Conservation (phyloP, 345 rosid species). For the Lumnitzera racemosa region DNA sequence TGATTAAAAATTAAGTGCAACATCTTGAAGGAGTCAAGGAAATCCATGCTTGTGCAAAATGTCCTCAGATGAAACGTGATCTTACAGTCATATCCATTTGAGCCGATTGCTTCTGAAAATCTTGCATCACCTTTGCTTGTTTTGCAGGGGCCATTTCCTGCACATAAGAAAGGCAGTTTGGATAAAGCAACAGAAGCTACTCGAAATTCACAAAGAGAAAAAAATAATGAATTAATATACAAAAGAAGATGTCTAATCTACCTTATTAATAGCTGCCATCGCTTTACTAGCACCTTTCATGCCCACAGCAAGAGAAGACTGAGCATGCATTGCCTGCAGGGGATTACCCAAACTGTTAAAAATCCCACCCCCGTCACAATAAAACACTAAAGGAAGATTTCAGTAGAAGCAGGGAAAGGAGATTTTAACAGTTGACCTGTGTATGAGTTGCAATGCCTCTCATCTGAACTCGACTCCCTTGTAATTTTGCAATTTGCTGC, state of each 20-base stretch:
- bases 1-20: constrained; percentile 12
- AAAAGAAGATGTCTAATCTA: constrained; percentile 13
- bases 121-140: constrained; percentile 67
- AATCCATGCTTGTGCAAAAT: not conserved
- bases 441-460: constrained; percentile 98
- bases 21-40: constrained; percentile 4
- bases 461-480: constrained; percentile 97
- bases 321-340: constrained; percentile 87
- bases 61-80: constrained; percentile 10
- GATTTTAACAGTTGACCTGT: constrained; percentile 36
- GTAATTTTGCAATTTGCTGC: constrained; percentile 84
- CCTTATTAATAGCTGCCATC: constrained; percentile 89
- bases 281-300: constrained; percentile 89
- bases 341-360: constrained; percentile 13
- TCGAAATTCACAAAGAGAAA: not conserved
- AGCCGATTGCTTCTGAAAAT: constrained; percentile 91
- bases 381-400: not conserved
- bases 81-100: constrained; percentile 98
- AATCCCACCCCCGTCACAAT: not conserved
- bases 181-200: not conserved
- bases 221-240: not conserved
- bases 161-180: constrained; percentile 12
- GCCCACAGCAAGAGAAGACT: constrained; percentile 87
- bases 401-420: not conserved
- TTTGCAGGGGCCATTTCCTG: constrained; percentile 97